Conservation (phyloP, 2,329 filamentous ascomycete genomes). For the Fusarium sulawesiense region DNA sequence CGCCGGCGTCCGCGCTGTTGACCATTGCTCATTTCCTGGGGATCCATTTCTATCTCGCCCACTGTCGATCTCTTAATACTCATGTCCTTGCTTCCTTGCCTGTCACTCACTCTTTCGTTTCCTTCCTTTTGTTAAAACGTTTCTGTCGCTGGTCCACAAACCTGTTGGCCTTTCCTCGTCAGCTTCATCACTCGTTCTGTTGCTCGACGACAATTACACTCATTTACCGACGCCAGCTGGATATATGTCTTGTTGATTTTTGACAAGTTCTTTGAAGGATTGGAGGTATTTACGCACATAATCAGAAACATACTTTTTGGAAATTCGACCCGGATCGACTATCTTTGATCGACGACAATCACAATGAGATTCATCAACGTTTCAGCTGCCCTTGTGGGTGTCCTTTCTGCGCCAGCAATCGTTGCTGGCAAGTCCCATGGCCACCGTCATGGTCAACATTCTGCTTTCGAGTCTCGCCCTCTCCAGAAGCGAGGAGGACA, state of each 20-base stretch:
- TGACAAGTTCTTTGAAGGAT: slow-evolving; percentile 35
- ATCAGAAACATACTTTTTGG: slow-evolving; percentile 38
- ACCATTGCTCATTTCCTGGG: slow-evolving; percentile 45
- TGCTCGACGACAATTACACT: slow-evolving; percentile 41
- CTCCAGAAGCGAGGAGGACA: slow-evolving; percentile 65
- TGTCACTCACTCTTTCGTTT: slow-evolving; percentile 37
- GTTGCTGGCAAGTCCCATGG: slow-evolving; percentile 50
- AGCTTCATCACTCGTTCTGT: slow-evolving; percentile 44
- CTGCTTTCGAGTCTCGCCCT: slow-evolving; percentile 28
- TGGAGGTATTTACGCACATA: slow-evolving; percentile 33
- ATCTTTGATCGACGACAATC: slow-evolving; percentile 39
- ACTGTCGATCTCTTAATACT: slow-evolving; percentile 44
- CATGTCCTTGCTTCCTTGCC: slow-evolving; percentile 29
- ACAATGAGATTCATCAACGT: slow-evolving; percentile 66
- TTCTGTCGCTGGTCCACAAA: slow-evolving; percentile 41
- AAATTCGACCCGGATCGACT: slow-evolving; percentile 31
- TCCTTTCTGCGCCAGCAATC: slow-evolving; percentile 58
- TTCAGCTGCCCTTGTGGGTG: slow-evolving; percentile 61
- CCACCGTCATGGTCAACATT: slow-evolving; percentile 52
- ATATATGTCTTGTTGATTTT: slow-evolving; percentile 33
- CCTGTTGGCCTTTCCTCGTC: slow-evolving; percentile 25
- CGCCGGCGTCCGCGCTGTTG: slow-evolving; percentile 40
- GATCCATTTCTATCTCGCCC: slow-evolving; percentile 41
- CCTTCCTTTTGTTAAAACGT: slow-evolving; percentile 39
- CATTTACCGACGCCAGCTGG: slow-evolving; percentile 27